Evolutionary conservation across 345 rosid species (phyloP).

Genomic region (Eucalyptus shirleyi): DNA sequence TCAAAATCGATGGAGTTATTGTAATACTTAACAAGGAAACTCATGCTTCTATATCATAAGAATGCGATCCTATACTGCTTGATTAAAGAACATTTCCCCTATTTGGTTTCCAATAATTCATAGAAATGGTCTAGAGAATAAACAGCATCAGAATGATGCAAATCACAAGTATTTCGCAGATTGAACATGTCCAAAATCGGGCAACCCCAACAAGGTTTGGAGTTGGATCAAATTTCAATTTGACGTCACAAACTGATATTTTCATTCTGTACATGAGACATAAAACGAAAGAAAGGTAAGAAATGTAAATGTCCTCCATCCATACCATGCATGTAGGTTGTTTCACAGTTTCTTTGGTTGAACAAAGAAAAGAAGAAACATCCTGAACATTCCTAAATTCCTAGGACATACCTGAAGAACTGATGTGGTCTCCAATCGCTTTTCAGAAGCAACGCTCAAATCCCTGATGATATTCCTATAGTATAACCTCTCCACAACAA

Average conservation of each 20-base stretch:
- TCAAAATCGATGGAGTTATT: background rate
- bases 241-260: background rate
- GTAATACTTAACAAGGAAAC: background rate
- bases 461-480: slow-evolving; percentile 53
- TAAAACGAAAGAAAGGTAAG: background rate
- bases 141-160: background rate
- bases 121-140: background rate
- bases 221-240: background rate
- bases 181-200: background rate
- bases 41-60: background rate
- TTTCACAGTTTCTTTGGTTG: background rate
- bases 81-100: background rate
- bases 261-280: background rate
- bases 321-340: background rate
- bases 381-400: background rate
- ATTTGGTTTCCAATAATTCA: background rate
- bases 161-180: background rate
- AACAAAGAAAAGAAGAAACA: background rate
- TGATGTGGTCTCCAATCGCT: slow-evolving; percentile 41
- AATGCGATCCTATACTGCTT: background rate
- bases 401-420: slow-evolving; percentile 55
- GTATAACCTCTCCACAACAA: slow-evolving; percentile 60
- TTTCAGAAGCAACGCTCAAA: slow-evolving; percentile 29
- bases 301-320: background rate
- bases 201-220: background rate